Evolutionary conservation across 2,329 filamentous ascomycete species (phyloP).

Genomic region (Cytospora paraplurivora): DNA sequence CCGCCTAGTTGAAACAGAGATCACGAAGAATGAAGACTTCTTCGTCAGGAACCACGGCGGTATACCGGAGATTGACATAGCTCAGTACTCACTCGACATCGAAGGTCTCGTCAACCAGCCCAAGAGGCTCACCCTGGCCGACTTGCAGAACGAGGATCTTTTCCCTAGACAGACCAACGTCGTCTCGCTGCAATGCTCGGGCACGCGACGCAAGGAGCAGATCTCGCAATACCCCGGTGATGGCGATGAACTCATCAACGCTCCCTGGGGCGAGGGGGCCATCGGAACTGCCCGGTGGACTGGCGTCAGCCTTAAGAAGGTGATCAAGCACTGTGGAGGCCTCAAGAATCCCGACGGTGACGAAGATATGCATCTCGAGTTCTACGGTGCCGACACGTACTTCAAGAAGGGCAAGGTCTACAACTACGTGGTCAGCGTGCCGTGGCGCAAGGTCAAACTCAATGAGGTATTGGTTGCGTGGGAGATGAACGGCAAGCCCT

Average conservation of each 20-base stretch:
- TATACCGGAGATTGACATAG: constrained; percentile 64
- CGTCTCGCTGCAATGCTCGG: constrained; percentile 68
- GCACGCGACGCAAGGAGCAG: constrained; percentile 70
- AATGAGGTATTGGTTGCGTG: constrained; percentile 69
- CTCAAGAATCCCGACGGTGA: constrained; percentile 39
- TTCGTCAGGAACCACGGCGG: constrained; percentile 75
- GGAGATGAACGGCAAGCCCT: constrained; percentile 69
- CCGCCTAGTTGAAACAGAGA: constrained; percentile 55
- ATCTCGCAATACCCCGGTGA: constrained; percentile 66
- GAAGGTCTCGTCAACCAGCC: constrained; percentile 61
- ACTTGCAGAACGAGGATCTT: constrained; percentile 59
- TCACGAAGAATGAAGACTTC: constrained; percentile 57
- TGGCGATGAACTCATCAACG: constrained; percentile 61
- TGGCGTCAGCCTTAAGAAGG: constrained; percentile 67
- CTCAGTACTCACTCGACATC: constrained; percentile 54
- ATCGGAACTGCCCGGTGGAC: constrained; percentile 66
- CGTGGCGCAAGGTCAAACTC: constrained; percentile 66
- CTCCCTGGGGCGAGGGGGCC: constrained; percentile 66
- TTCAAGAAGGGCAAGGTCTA: constrained; percentile 67
- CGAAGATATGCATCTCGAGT: constrained; percentile 64
- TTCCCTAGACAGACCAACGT: constrained; percentile 63
- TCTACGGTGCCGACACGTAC: constrained; percentile 72
- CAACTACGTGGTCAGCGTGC: constrained; percentile 70
- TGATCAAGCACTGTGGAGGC: constrained; percentile 71
- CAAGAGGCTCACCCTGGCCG: constrained; percentile 56